These are phyloP conservation scores for Penicillium polonicum DNA, from an alignment of 2,329 filamentous ascomycete genomes.

Conservation along the genomic window DNA sequence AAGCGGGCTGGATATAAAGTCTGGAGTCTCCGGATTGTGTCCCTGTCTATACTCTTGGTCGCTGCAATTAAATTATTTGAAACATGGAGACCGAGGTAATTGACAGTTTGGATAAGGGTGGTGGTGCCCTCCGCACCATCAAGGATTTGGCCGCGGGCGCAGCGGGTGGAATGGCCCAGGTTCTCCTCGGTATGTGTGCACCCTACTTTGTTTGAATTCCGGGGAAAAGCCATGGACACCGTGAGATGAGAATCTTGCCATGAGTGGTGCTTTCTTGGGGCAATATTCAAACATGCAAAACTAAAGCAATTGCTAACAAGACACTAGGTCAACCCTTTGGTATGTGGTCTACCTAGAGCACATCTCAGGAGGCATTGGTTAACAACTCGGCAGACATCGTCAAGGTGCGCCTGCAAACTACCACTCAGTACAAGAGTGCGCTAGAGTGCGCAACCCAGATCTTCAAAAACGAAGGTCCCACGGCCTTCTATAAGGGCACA, in stretches of 20 bases:
- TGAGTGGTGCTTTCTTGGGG: neutral
- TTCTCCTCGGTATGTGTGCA: conserved; percentile 73
- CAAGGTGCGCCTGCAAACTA: conserved; percentile 95
- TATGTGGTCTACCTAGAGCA: conserved; percentile 37
- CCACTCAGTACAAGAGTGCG: conserved; percentile 75
- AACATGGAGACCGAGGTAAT: conserved; percentile 37
- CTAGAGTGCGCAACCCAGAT: conserved; percentile 79
- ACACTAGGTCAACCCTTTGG: conserved; percentile 63
- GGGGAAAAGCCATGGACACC: conserved; percentile 4
- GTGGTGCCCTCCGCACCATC: conserved; percentile 58
- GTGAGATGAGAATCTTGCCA: neutral
- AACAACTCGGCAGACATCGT: conserved; percentile 69
- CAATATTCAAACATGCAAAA: neutral
- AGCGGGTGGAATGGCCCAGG: conserved; percentile 88
- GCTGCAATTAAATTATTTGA: conserved; percentile 4
- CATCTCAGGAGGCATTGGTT: conserved; percentile 6
- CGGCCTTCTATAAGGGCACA: conserved; percentile 98
- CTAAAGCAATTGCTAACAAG: conserved; percentile 27
- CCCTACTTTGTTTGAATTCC: conserved; percentile 4
- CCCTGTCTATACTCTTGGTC: conserved; percentile 5
- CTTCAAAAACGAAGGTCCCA: conserved; percentile 79
- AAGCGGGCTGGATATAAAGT: conserved; percentile 15
- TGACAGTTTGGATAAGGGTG: conserved; percentile 39
- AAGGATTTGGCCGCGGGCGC: conserved; percentile 94
- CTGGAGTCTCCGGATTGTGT: conserved; percentile 11